phyloP scores from a whole-genome alignment of 257 asterid species.

The Gardenia jasminoides region DNA sequence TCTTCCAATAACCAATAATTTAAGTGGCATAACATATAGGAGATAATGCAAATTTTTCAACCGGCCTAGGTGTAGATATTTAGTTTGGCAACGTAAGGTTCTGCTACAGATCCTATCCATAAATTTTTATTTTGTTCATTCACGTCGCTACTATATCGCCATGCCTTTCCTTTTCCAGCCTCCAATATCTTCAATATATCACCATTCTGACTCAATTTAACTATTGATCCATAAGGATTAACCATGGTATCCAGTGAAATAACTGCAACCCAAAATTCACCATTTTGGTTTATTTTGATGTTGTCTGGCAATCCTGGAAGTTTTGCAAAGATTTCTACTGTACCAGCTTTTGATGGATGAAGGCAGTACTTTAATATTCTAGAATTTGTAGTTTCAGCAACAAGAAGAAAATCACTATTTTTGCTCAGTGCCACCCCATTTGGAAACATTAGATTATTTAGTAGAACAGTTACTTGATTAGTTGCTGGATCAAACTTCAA shows the following conservation, averaged over 20 bases:
- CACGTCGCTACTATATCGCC: slow-evolving; percentile 70
- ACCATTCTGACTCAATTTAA: slow-evolving; percentile 49
- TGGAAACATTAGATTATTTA: too few species aligned
- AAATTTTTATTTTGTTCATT: slow-evolving; percentile 43
- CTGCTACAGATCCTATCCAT: slow-evolving; percentile 71
- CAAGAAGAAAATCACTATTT: slow-evolving; percentile 31
- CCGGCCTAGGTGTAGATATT: neutral
- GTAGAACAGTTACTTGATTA: slow-evolving; percentile 26
- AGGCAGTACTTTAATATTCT: neutral
- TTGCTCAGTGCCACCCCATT: too few species aligned
- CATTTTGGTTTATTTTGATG: slow-evolving; percentile 16
- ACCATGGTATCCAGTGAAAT: slow-evolving; percentile 34
- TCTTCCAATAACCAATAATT: too few species aligned
- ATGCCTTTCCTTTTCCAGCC: slow-evolving; percentile 28
- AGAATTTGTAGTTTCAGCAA: slow-evolving; percentile 58
- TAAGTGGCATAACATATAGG: too few species aligned
- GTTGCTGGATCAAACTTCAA: slow-evolving; percentile 51
- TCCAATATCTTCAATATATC: slow-evolving; percentile 44
- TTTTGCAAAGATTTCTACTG: slow-evolving; percentile 34
- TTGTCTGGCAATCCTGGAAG: slow-evolving; percentile 37
- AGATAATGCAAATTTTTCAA: too few species aligned
- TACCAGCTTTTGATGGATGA: slow-evolving; percentile 33
- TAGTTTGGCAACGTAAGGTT: slow-evolving; percentile 39
- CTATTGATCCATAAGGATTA: slow-evolving; percentile 46
- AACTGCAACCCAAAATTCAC: slow-evolving; percentile 80